phyloP scores from a whole-genome alignment of 768 basidiomycete species.

The Paxillus rubicundulus region DNA sequence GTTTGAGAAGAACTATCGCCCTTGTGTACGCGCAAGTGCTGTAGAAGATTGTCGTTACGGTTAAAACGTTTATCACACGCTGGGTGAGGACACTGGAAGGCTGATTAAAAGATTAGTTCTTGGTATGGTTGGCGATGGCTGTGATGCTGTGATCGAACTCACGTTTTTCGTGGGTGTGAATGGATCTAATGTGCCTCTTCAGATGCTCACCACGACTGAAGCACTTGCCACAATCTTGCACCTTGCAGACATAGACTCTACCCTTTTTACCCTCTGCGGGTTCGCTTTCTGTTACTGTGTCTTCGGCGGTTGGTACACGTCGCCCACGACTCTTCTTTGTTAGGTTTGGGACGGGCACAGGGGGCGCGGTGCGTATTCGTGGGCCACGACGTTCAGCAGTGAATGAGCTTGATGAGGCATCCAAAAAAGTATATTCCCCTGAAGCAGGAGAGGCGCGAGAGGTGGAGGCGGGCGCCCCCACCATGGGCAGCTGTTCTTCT shows the following conservation, averaged over 20 bases:
- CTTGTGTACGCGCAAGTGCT: conserved; percentile 73
- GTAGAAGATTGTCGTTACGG: conserved; percentile 76
- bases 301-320: conserved; percentile 59
- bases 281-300: conserved; percentile 24
- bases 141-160: conserved; percentile 33
- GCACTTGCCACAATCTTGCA: conserved; percentile 68
- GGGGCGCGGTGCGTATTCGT: conserved; percentile 54
- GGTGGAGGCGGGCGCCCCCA: conserved; percentile 4
- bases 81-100: conserved; percentile 68
- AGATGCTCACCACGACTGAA: conserved; percentile 75
- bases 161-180: conserved; percentile 80
- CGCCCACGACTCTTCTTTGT: conserved; percentile 81
- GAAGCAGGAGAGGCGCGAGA: conserved; percentile 26
- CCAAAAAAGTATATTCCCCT: conserved; percentile 35
- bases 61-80: conserved; percentile 73
- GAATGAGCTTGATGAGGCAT: conserved; percentile 36
- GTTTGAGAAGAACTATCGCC: conserved; percentile 36
- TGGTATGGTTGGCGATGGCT: conserved; percentile 12
- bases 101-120: conserved; percentile 40
- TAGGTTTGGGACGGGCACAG: conserved; percentile 71
- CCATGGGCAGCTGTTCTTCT: conserved; percentile 6
- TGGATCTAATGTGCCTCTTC: conserved; percentile 71
- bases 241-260: conserved; percentile 56
- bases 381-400: conserved; percentile 43
- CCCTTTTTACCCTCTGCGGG: conserved; percentile 30